These are phyloP conservation scores for Debaryomycetaceae sp. DNA, from an alignment of 1,139 yeast species.

Conservation along the genomic window DNA sequence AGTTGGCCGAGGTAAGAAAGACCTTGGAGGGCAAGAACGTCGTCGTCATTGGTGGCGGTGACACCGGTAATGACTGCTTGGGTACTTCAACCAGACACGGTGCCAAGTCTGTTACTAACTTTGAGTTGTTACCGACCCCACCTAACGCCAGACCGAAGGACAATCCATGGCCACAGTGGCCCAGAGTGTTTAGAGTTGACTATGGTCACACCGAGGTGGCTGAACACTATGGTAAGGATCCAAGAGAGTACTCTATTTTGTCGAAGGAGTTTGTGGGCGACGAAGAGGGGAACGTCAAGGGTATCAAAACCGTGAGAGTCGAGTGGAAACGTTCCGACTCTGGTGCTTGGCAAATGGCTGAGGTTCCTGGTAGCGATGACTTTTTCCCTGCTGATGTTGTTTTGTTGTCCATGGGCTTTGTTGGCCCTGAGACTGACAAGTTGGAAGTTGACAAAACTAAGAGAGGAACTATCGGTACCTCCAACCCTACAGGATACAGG, in stretches of 20 bases:
- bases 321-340: conserved; percentile 96
- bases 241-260: conserved; percentile 92
- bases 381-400: conserved; percentile 93
- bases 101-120: conserved; percentile 91
- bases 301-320: conserved; percentile 92
- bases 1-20: conserved; percentile 71
- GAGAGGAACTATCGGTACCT: conserved; percentile 82
- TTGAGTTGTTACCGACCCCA: conserved; percentile 92
- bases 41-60: conserved; percentile 99
- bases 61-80: conserved; percentile 98
- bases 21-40: conserved; percentile 82
- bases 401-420: conserved; percentile 92
- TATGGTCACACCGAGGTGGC: conserved; percentile 96
- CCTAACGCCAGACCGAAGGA: conserved; percentile 83
- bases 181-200: conserved; percentile 94
- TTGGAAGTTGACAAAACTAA: conserved; percentile 69
- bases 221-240: conserved; percentile 94
- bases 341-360: conserved; percentile 99
- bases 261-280: conserved; percentile 95
- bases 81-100: conserved; percentile 98
- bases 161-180: conserved; percentile 99
- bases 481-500: conserved; percentile 64
- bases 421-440: conserved; percentile 90
- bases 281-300: conserved; percentile 89
- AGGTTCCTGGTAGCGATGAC: conserved; percentile 92